A percentile compares a stretch with the other conserved stretches of the same genome.
Conservation (phyloP, 805 yeast species). For the Ogataea glucozyma region DNA sequence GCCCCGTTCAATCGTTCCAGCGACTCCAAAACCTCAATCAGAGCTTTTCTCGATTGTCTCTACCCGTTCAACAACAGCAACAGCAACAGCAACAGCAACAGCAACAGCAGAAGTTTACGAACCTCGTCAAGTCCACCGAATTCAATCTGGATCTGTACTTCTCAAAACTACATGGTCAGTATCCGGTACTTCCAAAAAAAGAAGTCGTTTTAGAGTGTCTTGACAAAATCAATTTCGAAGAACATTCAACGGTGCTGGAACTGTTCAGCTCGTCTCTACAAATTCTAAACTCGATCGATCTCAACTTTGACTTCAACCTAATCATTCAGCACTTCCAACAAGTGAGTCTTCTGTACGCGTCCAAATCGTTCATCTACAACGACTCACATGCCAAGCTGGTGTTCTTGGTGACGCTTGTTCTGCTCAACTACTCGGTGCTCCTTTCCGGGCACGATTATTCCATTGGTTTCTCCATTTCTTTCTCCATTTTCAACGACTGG, state of each 20-base stretch:
- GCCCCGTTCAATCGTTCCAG: constrained; percentile 29
- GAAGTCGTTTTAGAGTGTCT: constrained; percentile 30
- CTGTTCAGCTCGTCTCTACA: constrained; percentile 43
- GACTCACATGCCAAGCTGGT: constrained; percentile 32
- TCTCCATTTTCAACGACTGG: constrained; percentile 59
- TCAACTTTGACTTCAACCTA: constrained; percentile 34
- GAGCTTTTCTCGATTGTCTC: constrained; percentile 18
- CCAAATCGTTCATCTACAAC: constrained; percentile 31
- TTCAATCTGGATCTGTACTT: constrained; percentile 43
- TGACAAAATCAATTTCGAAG: constrained; percentile 32
- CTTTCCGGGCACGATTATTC: constrained; percentile 63
- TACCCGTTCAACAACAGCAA: constrained; percentile 24
- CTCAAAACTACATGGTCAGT: constrained; percentile 42
- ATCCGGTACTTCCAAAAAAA: constrained; percentile 47
- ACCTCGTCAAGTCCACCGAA: constrained; percentile 32
- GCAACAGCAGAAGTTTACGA: constrained; percentile 23
- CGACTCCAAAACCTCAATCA: constrained; percentile 29
- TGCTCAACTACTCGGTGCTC: constrained; percentile 56
- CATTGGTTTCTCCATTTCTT: constrained; percentile 53
- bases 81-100: constrained; percentile 7
- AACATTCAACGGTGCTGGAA: constrained; percentile 37
- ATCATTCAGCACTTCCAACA: constrained; percentile 39
- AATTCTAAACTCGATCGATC: constrained; percentile 35
- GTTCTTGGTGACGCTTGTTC: constrained; percentile 40
- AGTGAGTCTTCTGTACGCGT: constrained; percentile 40